Evolutionary conservation across 192 early-diverging fungal genomes (phyloP), one percentile per base, ranked within the genome.

Genomic region (Borealophlyctis nickersoniae): DNA sequence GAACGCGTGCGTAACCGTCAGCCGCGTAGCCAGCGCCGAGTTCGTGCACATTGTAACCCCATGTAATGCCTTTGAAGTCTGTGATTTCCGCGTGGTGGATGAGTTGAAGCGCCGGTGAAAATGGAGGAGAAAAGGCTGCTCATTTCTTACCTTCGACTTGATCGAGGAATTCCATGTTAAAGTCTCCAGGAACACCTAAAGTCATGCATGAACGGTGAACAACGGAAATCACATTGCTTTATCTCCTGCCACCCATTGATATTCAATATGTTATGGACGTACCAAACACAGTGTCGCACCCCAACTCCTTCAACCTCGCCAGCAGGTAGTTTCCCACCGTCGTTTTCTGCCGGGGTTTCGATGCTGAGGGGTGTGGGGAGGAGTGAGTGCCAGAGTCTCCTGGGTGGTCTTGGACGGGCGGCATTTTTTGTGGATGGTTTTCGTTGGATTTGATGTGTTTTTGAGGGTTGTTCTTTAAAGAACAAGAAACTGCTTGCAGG

Each of bases 1-100:
- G 54, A 2, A 80, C 35, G 28, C 78, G 69, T 27, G 78, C 78
- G 56, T 80, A 80, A n/a, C 78, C 78, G 39, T 80, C 78, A 28
- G 78, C 78, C 14, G 78, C 76, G 55, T 78, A 80, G 0, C 72
- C 70, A 14, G 72, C 66, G 45, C 72, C 73, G 13, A 80, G 56
- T 36, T 80, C 78, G 59, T 74, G 77, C 3, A 69, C 65, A 35
- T 78, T 72, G 33, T 75, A 63, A n/a, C 77, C 73, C 78, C 78
- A 80, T 3, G 29, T 34, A 27, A 80, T 32, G 1, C 68, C 76
- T 24, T 71, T 60, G 23, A 72, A 70, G 52, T 75, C 78, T 60
- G 23, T 56, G 16, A 16, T 16, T 19, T 19, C 24, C 23, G 3
- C 2, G 28, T 7, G 9, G n/a, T n/a, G n/a, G n/a, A n/a, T n/a